Percentiles rank a stretch among this genome's conserved stretches.
Conservation (phyloP, 1,284 basidiomycete genomes). For the Rhizoctonia solani region DNA sequence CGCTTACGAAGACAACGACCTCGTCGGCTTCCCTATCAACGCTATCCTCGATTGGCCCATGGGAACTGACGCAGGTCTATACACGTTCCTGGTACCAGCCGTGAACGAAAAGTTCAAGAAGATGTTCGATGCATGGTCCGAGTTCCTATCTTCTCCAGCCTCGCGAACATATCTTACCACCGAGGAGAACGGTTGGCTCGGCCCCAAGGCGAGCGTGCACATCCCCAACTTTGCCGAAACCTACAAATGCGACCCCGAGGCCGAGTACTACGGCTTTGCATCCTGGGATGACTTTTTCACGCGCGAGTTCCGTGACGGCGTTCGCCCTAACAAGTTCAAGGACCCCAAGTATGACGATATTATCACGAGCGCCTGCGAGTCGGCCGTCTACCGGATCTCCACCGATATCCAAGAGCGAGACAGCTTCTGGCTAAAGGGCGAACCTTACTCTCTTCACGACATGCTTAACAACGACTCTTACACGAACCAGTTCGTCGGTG, state of each 20-base stretch:
- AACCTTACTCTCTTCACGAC: slow-evolving; percentile 52
- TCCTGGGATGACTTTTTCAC: slow-evolving; percentile 64
- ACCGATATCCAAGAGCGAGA: slow-evolving; percentile 47
- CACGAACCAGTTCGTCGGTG: slow-evolving; percentile 51
- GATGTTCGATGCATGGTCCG: slow-evolving; percentile 55
- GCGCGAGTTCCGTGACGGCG: slow-evolving; percentile 48
- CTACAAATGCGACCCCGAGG: slow-evolving; percentile 51
- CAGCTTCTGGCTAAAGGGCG: slow-evolving; percentile 54
- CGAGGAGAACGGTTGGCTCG: slow-evolving; percentile 53
- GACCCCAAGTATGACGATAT: slow-evolving; percentile 48
- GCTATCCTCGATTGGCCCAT: slow-evolving; percentile 56
- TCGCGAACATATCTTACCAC: slow-evolving; percentile 51
- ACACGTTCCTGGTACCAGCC: slow-evolving; percentile 51
- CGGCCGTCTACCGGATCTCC: slow-evolving; percentile 49
- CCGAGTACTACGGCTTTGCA: slow-evolving; percentile 50
- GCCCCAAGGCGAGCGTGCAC: slow-evolving; percentile 44
- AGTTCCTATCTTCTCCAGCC: slow-evolving; percentile 51
- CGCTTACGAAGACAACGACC: slow-evolving; percentile 46
- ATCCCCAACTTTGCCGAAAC: slow-evolving; percentile 46
- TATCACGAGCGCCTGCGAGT: slow-evolving; percentile 55
- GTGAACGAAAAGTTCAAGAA: slow-evolving; percentile 50
- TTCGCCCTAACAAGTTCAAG: slow-evolving; percentile 50
- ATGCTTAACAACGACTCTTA: slow-evolving; percentile 48
- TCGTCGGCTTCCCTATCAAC: slow-evolving; percentile 53
- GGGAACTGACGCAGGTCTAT: slow-evolving; percentile 53